Conservation (phyloP, 257 asterid genomes). For the Ehretia macrophylla region DNA sequence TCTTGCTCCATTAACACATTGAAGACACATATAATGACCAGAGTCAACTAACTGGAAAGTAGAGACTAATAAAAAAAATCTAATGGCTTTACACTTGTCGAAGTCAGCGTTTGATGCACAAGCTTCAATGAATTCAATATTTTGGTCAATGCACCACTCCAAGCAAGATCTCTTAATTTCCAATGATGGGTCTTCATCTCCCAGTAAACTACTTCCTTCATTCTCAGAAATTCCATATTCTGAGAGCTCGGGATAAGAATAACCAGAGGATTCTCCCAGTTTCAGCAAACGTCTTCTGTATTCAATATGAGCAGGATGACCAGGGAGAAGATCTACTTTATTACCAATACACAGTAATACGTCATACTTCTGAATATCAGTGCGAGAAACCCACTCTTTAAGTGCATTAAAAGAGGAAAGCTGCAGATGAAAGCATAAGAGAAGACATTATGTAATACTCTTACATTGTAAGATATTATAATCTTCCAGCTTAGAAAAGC, state of each 20-base stretch:
- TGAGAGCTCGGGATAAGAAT: conserved; percentile 30
- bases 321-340: conserved; percentile 88
- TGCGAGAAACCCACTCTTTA: conserved; percentile 67
- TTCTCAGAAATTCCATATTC: conserved; percentile 77
- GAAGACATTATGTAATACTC: conserved; percentile 15
- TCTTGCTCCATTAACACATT: not conserved
- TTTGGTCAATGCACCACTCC: conserved; percentile 86
- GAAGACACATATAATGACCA: not conserved
- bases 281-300: conserved; percentile 61
- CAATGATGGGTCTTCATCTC: conserved; percentile 52
- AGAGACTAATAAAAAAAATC: conserved; percentile 2
- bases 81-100: conserved; percentile 65
- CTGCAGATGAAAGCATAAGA: conserved; percentile 40
- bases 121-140: conserved; percentile 83
- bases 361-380: conserved; percentile 67
- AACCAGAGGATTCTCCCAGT: conserved; percentile 37
- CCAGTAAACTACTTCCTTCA: conserved; percentile 82
- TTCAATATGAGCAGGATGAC: conserved; percentile 79
- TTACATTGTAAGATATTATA: not conserved
- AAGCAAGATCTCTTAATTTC: conserved; percentile 50
- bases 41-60: not conserved
- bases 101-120: conserved; percentile 80
- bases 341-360: conserved; percentile 80
- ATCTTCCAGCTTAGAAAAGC: not conserved
- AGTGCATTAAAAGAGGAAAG: conserved; percentile 62